phyloP scores from a whole-genome alignment of 257 asterid species.

The Nicotiana benthamiana region DNA sequence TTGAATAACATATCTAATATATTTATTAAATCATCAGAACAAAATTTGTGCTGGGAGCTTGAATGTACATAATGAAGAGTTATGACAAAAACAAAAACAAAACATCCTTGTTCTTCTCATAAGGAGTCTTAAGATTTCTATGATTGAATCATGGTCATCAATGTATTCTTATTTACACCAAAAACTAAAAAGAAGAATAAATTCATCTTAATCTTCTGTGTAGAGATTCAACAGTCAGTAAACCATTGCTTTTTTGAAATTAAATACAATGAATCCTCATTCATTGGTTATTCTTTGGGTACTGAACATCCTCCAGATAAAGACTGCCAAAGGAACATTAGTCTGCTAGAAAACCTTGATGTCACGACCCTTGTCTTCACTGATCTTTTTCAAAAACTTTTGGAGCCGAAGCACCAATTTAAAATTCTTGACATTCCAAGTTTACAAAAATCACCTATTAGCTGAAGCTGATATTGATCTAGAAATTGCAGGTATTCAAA shows the following conservation, averaged over 20 bases:
- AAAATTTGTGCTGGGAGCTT: too few species aligned
- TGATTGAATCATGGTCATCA: too few species aligned
- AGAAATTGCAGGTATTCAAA: background rate
- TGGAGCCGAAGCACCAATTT: background rate
- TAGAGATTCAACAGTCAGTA: background rate
- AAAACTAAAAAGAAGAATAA: too few species aligned
- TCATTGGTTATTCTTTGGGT: background rate
- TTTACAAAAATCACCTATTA: background rate
- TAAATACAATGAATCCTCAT: background rate
- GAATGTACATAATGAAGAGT: too few species aligned
- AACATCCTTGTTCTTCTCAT: too few species aligned
- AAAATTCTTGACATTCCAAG: background rate
- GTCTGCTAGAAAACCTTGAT: background rate
- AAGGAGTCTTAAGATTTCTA: too few species aligned
- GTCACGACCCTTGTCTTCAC: background rate
- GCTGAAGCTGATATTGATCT: background rate
- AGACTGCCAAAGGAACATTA: background rate
- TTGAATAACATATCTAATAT: too few species aligned
- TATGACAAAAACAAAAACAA: too few species aligned
- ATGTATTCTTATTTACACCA: too few species aligned
- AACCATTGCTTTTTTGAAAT: background rate
- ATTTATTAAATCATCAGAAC: too few species aligned
- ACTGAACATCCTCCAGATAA: background rate
- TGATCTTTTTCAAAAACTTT: background rate
- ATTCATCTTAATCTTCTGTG: too few species aligned